phyloP scores from a whole-genome alignment of 2,329 filamentous ascomycete species.

The Colletotrichum coccodes region DNA sequence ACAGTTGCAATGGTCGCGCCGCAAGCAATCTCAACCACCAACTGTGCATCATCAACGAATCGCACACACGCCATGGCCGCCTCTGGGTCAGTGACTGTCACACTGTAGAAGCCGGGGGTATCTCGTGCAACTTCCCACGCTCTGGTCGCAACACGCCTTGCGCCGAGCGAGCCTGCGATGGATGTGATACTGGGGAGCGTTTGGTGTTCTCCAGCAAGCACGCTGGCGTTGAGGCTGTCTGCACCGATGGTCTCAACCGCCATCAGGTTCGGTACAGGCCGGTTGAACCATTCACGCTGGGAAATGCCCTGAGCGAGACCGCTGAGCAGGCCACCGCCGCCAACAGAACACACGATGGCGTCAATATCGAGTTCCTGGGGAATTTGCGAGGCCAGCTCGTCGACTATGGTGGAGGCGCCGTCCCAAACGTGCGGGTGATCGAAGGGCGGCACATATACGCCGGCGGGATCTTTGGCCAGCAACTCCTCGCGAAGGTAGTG shows the following conservation, averaged over 20 bases:
- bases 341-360: slow-evolving; percentile 80
- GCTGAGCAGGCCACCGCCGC: slow-evolving; percentile 83
- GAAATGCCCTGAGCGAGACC: slow-evolving; percentile 79
- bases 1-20: slow-evolving; percentile 80
- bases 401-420: slow-evolving; percentile 69
- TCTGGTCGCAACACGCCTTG: slow-evolving; percentile 73
- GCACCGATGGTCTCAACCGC: slow-evolving; percentile 82
- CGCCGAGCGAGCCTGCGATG: slow-evolving; percentile 79
- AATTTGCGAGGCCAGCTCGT: slow-evolving; percentile 55
- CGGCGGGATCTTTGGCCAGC: slow-evolving; percentile 59
- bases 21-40: slow-evolving; percentile 87
- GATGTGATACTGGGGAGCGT: slow-evolving; percentile 79
- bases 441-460: slow-evolving; percentile 76
- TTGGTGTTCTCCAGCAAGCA: slow-evolving; percentile 66
- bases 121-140: slow-evolving; percentile 71
- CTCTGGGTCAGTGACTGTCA: slow-evolving; percentile 78
- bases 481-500: slow-evolving; percentile 69
- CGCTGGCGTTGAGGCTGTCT: slow-evolving; percentile 72
- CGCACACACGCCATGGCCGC: slow-evolving; percentile 81
- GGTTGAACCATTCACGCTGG: slow-evolving; percentile 45
- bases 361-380: slow-evolving; percentile 60
- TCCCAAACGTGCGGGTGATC: slow-evolving; percentile 76
- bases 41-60: slow-evolving; percentile 83
- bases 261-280: slow-evolving; percentile 63
- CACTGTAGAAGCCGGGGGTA: slow-evolving; percentile 55